These are phyloP conservation scores for Grammothele lineata DNA, from an alignment of 768 basidiomycete genomes.

Conservation along the genomic window DNA sequence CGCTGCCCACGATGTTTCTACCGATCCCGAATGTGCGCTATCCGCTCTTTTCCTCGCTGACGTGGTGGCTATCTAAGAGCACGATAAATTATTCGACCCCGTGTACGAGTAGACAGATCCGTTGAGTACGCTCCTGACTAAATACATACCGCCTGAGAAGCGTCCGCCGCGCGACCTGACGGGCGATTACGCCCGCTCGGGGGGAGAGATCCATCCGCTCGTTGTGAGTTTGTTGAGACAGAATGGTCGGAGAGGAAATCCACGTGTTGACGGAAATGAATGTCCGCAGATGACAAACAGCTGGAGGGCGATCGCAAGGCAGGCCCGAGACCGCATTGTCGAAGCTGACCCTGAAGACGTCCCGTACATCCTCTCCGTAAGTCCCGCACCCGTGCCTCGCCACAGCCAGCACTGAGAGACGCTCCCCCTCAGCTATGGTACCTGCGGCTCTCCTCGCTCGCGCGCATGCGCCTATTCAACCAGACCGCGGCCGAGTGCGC, in stretches of 20 bases:
- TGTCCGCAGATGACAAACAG: conserved; percentile 74
- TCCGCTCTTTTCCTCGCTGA: conserved; percentile 45
- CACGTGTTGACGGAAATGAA: conserved; percentile 1
- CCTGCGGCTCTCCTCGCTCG: conserved; percentile 72
- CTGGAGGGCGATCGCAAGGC: conserved; percentile 80
- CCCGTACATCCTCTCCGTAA: conserved; percentile 59
- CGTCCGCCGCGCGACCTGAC: conserved; percentile 68
- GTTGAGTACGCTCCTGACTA: conserved; percentile 72
- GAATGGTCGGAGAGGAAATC: too few relatives aligned
- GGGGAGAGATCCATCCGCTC: conserved; percentile 69
- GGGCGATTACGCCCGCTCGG: conserved; percentile 60
- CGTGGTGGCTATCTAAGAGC: conserved; percentile 57
- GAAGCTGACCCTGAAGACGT: conserved; percentile 67
- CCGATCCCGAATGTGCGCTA: conserved; percentile 87
- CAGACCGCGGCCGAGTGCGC: conserved; percentile 83
- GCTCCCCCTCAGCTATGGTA: conserved; percentile 66
- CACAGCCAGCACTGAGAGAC: not conserved
- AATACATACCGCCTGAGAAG: conserved; percentile 78
- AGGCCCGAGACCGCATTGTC: conserved; percentile 78
- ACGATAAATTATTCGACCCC: conserved; percentile 32
- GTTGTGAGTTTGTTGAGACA: conserved; percentile 52
- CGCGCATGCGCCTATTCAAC: conserved; percentile 80
- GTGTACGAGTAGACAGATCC: conserved; percentile 66
- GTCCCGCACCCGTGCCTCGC: conserved; percentile 20
- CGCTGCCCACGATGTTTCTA: conserved; percentile 75